These are phyloP conservation scores for Mucor plumbeus DNA, from an alignment of 371 early-diverging fungal genomes.

Conservation along the genomic window DNA sequence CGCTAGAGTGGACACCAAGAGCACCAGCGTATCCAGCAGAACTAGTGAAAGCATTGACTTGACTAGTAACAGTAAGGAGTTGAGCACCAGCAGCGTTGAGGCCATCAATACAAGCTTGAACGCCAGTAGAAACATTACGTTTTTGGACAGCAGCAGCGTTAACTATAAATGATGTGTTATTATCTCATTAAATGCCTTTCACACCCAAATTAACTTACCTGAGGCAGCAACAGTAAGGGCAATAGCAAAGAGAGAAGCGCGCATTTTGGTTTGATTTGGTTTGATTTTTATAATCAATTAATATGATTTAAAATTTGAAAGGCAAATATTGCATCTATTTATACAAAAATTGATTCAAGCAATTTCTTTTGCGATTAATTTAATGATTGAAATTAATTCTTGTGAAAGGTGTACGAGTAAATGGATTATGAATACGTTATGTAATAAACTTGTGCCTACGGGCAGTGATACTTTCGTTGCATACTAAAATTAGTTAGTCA, in stretches of 20 bases:
- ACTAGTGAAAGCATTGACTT: constrained; percentile 21
- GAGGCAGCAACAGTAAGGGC: constrained; percentile 23
- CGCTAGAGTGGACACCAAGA: constrained; percentile 14
- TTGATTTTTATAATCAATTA: background rate
- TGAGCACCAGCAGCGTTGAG: constrained; percentile 20
- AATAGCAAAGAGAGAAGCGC: constrained; percentile 5
- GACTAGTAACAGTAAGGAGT: constrained; percentile 7
- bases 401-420: background rate
- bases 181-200: background rate
- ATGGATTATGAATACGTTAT: too few relatives aligned
- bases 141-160: constrained; percentile 28
- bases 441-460: too few relatives aligned
- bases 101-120: constrained; percentile 9
- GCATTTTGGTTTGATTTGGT: constrained; percentile 1
- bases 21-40: constrained; percentile 28
- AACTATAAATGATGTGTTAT: constrained; percentile 5
- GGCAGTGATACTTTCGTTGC: too few relatives aligned
- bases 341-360: background rate
- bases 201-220: constrained; percentile 17
- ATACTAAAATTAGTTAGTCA: background rate
- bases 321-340: background rate
- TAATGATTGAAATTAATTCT: background rate
- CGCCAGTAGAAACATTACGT: constrained; percentile 21
- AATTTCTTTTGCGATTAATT: background rate
- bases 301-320: background rate